Base-by-base conservation (phyloP, 306 rosid genomes). In the Myrica gale region DNA sequence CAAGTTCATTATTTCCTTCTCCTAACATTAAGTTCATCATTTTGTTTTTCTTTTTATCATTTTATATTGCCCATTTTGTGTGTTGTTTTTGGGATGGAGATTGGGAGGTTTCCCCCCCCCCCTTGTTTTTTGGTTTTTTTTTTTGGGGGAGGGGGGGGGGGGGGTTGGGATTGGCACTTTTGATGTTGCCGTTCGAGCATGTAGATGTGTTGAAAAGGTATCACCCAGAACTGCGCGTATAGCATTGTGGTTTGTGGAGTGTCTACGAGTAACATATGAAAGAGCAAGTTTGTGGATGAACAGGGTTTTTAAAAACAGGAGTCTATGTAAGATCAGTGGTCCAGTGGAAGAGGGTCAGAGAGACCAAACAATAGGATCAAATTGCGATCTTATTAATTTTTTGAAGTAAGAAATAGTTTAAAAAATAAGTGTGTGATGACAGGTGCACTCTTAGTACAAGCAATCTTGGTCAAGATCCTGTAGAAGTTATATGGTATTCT, bases 1-100 rank as follows among this genome's bases (percentile, higher is more conserved):
- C 56, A 67, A 74, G 74, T 39, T 55, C 41, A 77, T 79, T 41
- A 23, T 21, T 37, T 81, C 21, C 51, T 58, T 6, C 37, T 68
- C 47, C 19, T 39, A 13, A 55, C 17, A 12, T 7, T 55, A 44
- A 61, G 21, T 79, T 47, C 57, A 17, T 41, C 23, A 65, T 41
- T 19, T 56, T 56, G 5, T 19, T 23, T 19, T 58, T 76, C 7
- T 58, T 50, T 58, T 55, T 41, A 16, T 11, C 0, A 56, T 20
- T 20, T 57, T 57, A 5, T 19, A 57, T 19, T 21, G 20, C 62
- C 0, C 10, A 6, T 20, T 32, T 32, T 2, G 3, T 32, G 37
- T 20, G 21, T 56, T 8, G 0, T 8, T 55, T 53, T 19, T 7
- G 4, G 7, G 20, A n/a, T 17, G 58, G 23, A 5, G 23, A 10